These are phyloP conservation scores for Raffaelea albimanens DNA, from an alignment of 2,329 filamentous ascomycete genomes.

Conservation along the genomic window DNA sequence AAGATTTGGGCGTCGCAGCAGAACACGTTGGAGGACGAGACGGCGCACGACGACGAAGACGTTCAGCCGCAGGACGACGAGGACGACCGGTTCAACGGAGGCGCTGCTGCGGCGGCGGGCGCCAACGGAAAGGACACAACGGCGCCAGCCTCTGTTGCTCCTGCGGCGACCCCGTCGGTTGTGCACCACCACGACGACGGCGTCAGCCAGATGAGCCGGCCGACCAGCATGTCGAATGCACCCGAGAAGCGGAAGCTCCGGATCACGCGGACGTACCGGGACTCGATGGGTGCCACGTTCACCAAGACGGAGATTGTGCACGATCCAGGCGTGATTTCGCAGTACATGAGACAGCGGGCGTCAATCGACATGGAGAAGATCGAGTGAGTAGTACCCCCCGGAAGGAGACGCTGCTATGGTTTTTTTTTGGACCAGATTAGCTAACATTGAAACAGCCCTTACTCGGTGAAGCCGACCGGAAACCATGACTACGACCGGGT, in stretches of 20 bases:
- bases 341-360: slow-evolving; percentile 75
- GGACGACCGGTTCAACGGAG: slow-evolving; percentile 62
- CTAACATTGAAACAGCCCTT: slow-evolving; percentile 33
- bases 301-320: slow-evolving; percentile 57
- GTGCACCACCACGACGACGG: slow-evolving; percentile 58
- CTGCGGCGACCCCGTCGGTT: neutral
- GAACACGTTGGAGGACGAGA: slow-evolving; percentile 61
- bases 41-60: slow-evolving; percentile 57
- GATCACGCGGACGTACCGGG: slow-evolving; percentile 56
- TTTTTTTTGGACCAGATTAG: neutral
- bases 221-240: slow-evolving; percentile 52
- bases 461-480: slow-evolving; percentile 53
- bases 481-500: slow-evolving; percentile 57
- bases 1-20: slow-evolving; percentile 90
- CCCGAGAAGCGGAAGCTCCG: slow-evolving; percentile 56
- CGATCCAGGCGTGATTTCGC: slow-evolving; percentile 78
- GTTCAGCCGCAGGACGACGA: slow-evolving; percentile 49
- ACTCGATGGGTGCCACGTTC: slow-evolving; percentile 52
- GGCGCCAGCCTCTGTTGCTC: neutral
- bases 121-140: slow-evolving; percentile 56
- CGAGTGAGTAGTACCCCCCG: slow-evolving; percentile 44
- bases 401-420: neutral
- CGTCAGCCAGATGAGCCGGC: slow-evolving; percentile 64
- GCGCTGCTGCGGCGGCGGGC: slow-evolving; percentile 57
- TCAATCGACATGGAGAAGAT: slow-evolving; percentile 58